phyloP scores from a whole-genome alignment of 306 rosid species.

The Clitoria ternatea region DNA sequence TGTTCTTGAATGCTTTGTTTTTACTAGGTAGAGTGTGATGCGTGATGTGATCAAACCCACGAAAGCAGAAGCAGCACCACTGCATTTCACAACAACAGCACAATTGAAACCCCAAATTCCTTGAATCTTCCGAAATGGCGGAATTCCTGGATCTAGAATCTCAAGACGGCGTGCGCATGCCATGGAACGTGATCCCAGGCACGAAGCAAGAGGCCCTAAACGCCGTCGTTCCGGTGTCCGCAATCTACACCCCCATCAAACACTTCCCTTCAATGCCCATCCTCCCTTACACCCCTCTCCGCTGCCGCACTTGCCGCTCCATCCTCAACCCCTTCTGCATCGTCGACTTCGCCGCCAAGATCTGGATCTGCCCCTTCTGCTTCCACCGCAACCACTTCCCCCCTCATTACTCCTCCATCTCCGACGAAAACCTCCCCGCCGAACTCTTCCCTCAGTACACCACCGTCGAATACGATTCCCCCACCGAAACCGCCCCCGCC shows the following conservation, averaged over 20 bases:
- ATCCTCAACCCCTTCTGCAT: slow-evolving; percentile 88
- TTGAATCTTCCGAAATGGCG: slow-evolving; percentile 47
- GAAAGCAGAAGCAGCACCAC: too few species aligned
- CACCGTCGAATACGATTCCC: slow-evolving; percentile 69
- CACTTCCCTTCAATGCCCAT: slow-evolving; percentile 64
- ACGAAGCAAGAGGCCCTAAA: slow-evolving; percentile 64
- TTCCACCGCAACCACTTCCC: slow-evolving; percentile 94
- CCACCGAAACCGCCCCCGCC: slow-evolving; percentile 17
- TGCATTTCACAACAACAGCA: too few species aligned
- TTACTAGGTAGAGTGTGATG: too few species aligned
- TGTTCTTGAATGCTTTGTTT: too few species aligned
- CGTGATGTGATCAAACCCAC: too few species aligned
- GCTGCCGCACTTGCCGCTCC: slow-evolving; percentile 93
- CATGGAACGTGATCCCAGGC: slow-evolving; percentile 97
- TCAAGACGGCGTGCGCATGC: slow-evolving; percentile 98
- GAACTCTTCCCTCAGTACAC: slow-evolving; percentile 94
- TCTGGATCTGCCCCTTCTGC: slow-evolving; percentile 98
- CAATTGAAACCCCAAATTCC: too few species aligned
- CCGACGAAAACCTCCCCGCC: slow-evolving; percentile 88
- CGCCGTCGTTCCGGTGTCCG: slow-evolving; percentile 80
- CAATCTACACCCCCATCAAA: slow-evolving; percentile 77
- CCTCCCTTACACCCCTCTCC: slow-evolving; percentile 75
- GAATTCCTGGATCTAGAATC: slow-evolving; percentile 85
- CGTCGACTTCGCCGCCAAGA: slow-evolving; percentile 91
- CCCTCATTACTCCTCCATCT: slow-evolving; percentile 71